A percentile compares a stretch with the other conserved stretches of the same genome.
These are phyloP conservation scores for Xylariaceae sp. DNA, from an alignment of 2,329 filamentous ascomycete genomes.

Conservation along the genomic window DNA sequence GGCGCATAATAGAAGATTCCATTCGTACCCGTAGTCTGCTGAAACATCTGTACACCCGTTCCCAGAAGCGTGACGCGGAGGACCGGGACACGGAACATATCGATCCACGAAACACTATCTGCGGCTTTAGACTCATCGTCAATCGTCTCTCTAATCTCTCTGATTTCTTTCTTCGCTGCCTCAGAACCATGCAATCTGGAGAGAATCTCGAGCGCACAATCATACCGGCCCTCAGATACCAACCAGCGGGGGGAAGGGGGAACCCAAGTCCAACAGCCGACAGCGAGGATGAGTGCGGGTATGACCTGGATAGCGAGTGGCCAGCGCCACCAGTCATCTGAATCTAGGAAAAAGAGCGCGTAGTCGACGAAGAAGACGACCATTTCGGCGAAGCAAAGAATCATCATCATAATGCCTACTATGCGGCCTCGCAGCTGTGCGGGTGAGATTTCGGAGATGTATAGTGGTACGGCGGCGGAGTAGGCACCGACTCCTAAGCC, in stretches of 20 bases:
- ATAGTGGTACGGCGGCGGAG: conserved; percentile 32
- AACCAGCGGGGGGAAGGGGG: conserved; percentile 28
- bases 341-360: conserved; percentile 28
- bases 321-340: conserved; percentile 34
- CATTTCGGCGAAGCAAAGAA: conserved; percentile 33
- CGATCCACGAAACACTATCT: conserved; percentile 23
- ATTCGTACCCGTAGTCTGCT: conserved; percentile 30
- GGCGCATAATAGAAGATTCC: conserved; percentile 32
- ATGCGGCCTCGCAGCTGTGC: conserved; percentile 28
- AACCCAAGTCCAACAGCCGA: conserved; percentile 28
- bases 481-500: conserved; percentile 32
- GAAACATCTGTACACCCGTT: conserved; percentile 29
- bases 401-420: conserved; percentile 32
- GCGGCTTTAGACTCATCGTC: conserved; percentile 15
- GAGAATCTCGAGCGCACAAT: conserved; percentile 27
- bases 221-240: conserved; percentile 23
- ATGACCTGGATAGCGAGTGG: conserved; percentile 35
- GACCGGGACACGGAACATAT: conserved; percentile 30
- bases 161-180: conserved; percentile 54
- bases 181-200: conserved; percentile 25
- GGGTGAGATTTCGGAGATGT: conserved; percentile 32
- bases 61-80: conserved; percentile 30
- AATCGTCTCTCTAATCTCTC: conserved; percentile 23
- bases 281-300: conserved; percentile 29
- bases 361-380: conserved; percentile 31